Evolutionary conservation across 2,329 filamentous ascomycete species (phyloP).

Genomic region (Talaromyces piceae): DNA sequence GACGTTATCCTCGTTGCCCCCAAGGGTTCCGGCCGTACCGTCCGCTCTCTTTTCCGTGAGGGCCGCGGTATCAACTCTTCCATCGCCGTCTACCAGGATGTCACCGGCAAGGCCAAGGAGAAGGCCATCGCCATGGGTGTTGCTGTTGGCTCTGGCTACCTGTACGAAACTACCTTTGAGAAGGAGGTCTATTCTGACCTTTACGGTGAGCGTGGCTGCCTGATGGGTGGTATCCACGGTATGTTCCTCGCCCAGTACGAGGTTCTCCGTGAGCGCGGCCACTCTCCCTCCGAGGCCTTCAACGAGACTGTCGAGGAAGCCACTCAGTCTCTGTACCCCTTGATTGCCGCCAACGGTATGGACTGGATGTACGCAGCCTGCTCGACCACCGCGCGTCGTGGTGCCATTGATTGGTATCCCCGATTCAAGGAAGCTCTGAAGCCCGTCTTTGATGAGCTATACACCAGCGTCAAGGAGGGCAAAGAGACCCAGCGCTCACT

Average conservation of each 20-base stretch:
- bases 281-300: slow-evolving; percentile 97
- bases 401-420: slow-evolving; percentile 97
- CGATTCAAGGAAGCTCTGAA: slow-evolving; percentile 97
- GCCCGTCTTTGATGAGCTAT: slow-evolving; percentile 96
- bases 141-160: slow-evolving; percentile 93
- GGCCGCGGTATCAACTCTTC: slow-evolving; percentile 99
- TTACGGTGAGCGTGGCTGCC: slow-evolving; percentile 98
- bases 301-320: slow-evolving; percentile 99
- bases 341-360: slow-evolving; percentile 97
- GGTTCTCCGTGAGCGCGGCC: slow-evolving; percentile 96
- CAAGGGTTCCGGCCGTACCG: slow-evolving; percentile 97
- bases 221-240: slow-evolving; percentile 99
- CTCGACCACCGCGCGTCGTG: slow-evolving; percentile 96
- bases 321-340: slow-evolving; percentile 93
- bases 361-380: slow-evolving; percentile 99
- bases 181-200: slow-evolving; percentile 99
- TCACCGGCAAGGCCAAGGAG: slow-evolving; percentile 96
- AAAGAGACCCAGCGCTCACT: slow-evolving; percentile 93
- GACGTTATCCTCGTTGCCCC: slow-evolving; percentile 99
- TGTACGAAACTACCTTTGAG: slow-evolving; percentile 99
- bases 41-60: slow-evolving; percentile 97
- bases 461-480: slow-evolving; percentile 85
- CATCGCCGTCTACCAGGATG: slow-evolving; percentile 96
- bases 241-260: slow-evolving; percentile 99
- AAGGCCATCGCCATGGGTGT: slow-evolving; percentile 95